These are phyloP conservation scores for Russula compacta DNA, from an alignment of 768 basidiomycete genomes.

Conservation along the genomic window DNA sequence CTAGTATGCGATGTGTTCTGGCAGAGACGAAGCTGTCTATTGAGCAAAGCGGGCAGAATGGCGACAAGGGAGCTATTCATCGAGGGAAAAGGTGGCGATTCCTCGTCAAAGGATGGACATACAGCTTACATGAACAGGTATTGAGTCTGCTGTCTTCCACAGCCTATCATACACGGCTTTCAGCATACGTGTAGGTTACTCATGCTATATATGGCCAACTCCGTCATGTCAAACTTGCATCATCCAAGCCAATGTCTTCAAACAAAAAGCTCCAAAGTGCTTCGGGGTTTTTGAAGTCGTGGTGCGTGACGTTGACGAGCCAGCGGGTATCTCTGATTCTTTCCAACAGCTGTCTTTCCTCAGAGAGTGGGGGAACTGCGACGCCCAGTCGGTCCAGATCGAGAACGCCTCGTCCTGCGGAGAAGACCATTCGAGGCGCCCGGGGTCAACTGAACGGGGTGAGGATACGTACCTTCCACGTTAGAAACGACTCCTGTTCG, in stretches of 20 bases:
- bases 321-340: conserved; percentile 63
- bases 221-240: neutral
- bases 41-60: too few relatives aligned
- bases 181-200: neutral
- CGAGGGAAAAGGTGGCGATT: neutral
- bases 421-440: neutral
- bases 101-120: neutral
- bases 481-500: conserved; percentile 85
- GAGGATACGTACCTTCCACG: conserved; percentile 75
- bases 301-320: conserved; percentile 89
- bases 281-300: conserved; percentile 74
- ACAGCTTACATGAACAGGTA: neutral
- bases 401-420: conserved; percentile 89
- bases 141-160: neutral
- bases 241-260: conserved; percentile 22
- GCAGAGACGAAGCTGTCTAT: too few relatives aligned
- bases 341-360: conserved; percentile 66
- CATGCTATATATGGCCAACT: neutral
- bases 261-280: conserved; percentile 85
- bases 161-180: conserved; percentile 6
- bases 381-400: conserved; percentile 93
- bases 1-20: too few relatives aligned
- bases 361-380: conserved; percentile 72
- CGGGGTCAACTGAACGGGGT: neutral
- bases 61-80: too few relatives aligned